Evolutionary conservation across 2,329 filamentous ascomycete genomes (phyloP).

Genomic region (Monosporascus sp.): DNA sequence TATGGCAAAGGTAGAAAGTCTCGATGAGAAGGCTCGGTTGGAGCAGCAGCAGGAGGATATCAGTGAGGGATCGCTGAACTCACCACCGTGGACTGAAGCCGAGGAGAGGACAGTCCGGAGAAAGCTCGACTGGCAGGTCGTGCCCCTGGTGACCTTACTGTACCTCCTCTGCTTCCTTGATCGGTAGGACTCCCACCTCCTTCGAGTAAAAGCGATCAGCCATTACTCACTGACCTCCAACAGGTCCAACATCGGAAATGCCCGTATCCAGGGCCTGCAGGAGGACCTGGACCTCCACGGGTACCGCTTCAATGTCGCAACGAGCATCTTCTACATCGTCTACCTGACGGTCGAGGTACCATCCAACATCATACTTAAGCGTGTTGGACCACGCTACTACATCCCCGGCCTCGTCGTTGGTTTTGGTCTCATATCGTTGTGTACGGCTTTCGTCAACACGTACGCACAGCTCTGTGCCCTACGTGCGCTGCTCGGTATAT

Average conservation of each 20-base stretch:
- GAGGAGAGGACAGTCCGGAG: constrained; percentile 44
- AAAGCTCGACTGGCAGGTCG: constrained; percentile 47
- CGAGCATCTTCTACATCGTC: constrained; percentile 53
- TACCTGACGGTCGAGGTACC: constrained; percentile 52
- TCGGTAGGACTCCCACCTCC: constrained; percentile 13
- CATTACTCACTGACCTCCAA: constrained; percentile 15
- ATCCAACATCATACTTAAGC: constrained; percentile 50
- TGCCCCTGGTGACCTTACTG: constrained; percentile 46
- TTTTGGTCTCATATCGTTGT: constrained; percentile 50
- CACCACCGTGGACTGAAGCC: constrained; percentile 40
- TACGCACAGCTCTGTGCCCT: constrained; percentile 41
- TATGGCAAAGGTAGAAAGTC: constrained; percentile 16
- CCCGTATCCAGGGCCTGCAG: constrained; percentile 48
- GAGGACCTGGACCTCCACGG: constrained; percentile 41
- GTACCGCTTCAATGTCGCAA: constrained; percentile 51
- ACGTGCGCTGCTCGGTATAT: constrained; percentile 45
- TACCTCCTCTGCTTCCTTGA: constrained; percentile 49
- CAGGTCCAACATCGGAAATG: constrained; percentile 46
- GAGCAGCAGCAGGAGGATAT: constrained; percentile 20
- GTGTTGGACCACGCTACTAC: constrained; percentile 45
- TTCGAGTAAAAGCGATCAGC: not conserved
- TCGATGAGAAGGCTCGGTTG: constrained; percentile 17
- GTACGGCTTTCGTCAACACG: constrained; percentile 45
- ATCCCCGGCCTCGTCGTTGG: constrained; percentile 48
- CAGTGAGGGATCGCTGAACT: constrained; percentile 20